phyloP scores from a whole-genome alignment of 2,329 filamentous ascomycete genomes.

The Fusarium sulawesiense region DNA sequence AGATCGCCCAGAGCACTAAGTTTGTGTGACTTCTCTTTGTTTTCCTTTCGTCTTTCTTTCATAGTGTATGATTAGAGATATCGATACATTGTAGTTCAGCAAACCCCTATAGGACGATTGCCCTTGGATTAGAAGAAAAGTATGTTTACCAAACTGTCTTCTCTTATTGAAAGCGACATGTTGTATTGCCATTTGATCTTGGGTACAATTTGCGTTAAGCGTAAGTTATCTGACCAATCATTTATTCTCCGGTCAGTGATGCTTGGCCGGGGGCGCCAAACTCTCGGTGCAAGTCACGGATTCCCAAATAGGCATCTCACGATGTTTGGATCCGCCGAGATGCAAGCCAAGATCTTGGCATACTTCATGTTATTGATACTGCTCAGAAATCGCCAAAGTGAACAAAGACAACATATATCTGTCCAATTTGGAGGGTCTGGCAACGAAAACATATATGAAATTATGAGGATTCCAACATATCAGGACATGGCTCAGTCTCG shows the following conservation, averaged over 20 bases:
- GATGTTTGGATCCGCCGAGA: neutral
- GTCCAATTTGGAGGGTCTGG: neutral
- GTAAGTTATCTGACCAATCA: slow-evolving; percentile 4
- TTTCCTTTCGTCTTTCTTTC: neutral
- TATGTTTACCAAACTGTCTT: neutral
- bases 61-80: slow-evolving; percentile 2
- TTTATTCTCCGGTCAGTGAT: neutral
- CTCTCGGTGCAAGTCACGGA: neutral
- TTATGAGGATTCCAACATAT: neutral
- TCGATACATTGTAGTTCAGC: slow-evolving; percentile 4
- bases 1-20: neutral
- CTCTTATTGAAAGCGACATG: neutral
- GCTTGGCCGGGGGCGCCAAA: slow-evolving; percentile 1
- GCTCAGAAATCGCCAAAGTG: neutral
- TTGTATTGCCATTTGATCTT: neutral
- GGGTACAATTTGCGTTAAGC: slow-evolving; percentile 3
- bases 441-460: neutral
- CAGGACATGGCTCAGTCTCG: neutral
- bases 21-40: neutral
- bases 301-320: slow-evolving; percentile 6
- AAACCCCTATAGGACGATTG: neutral
- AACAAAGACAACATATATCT: neutral
- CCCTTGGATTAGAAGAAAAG: neutral
- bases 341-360: slow-evolving; percentile 24
- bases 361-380: neutral